Evolutionary conservation across 164 flowering plant species (phyloP), one percentile per base, ranked within the genome.

Genomic region (Paratinospora sagittata): DNA sequence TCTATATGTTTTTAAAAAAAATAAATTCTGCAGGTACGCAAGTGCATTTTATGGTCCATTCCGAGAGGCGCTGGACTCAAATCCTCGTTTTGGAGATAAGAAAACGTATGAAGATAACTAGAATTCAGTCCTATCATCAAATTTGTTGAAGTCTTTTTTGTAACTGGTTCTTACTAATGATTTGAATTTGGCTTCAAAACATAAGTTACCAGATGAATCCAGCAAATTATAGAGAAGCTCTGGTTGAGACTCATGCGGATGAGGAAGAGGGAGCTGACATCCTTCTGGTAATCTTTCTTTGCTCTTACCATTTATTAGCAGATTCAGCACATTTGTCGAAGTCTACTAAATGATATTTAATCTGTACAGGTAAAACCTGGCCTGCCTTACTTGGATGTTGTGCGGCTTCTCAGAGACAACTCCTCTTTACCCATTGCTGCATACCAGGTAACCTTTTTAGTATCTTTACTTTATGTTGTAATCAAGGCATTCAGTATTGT

Each of bases 1-100:
- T 61, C 14, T 1, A 8, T 33, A 24, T 30, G 27, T 60, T 57
- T 13, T 70, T 39, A 33, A 24, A 58, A 26, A 11, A 12, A 34
- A n/a, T 21, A 30, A 2, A 30, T 16, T 70, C 73, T 60, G 78
- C 82, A 96, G 99, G 84, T 93, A 96, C 78, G 97, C 97, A 26
- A 96, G 99, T 76, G 81, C 98, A 74, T 96, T 93, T 74, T 96
- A 91, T 79, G 99, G 98, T 76, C 97, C 97, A 60, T 93, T 96
- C 74, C 81, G 98, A 39, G 98, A 96, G 80, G 96, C 98, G 0
- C 77, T 96, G 64, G 99, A 96, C 82, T 96, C 99, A 66, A 93
- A 91, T 79, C 99, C 96, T 41, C 95, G 97, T 68, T 96, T 89
- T 86, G 99, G 99, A 71, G 99, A 96, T 87, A 93, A 96, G 69